Evolutionary conservation across 768 basidiomycete genomes (phyloP).

Genomic region (Candolleomyces aberdarensis): DNA sequence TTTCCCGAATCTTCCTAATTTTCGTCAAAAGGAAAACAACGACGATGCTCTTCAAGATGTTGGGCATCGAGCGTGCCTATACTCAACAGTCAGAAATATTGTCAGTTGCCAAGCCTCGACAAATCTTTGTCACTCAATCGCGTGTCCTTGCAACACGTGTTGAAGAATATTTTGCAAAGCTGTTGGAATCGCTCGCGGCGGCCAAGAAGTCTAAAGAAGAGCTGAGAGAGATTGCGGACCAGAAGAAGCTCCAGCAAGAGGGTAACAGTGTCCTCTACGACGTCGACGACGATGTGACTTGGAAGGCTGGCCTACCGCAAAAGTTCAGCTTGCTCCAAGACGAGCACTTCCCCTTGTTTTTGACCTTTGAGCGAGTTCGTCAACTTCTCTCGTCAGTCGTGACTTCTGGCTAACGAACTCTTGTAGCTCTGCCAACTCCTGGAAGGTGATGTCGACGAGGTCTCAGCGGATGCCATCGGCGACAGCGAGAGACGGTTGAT

Average conservation of each 20-base stretch:
- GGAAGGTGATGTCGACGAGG: slow-evolving; percentile 35
- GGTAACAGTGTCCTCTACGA: slow-evolving; percentile 11
- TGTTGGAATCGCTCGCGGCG: not conserved
- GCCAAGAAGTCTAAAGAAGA: not conserved
- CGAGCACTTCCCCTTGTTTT: slow-evolving; percentile 63
- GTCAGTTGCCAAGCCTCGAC: not conserved
- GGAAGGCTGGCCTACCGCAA: slow-evolving; percentile 47
- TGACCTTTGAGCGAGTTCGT: slow-evolving; percentile 58
- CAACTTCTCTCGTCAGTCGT: not conserved
- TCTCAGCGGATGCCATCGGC: not conserved
- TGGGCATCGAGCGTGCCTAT: slow-evolving; percentile 2
- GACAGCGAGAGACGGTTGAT: slow-evolving; percentile 19
- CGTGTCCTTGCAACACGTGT: slow-evolving; percentile 1
- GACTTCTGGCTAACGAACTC: not conserved
- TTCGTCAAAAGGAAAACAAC: slow-evolving; percentile 3
- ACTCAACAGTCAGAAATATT: not conserved
- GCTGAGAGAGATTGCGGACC: not conserved
- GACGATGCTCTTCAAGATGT: slow-evolving; percentile 10
- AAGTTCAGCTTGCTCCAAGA: slow-evolving; percentile 52
- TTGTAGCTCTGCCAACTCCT: slow-evolving; percentile 43
- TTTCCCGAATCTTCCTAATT: too few relatives aligned
- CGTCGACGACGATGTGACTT: slow-evolving; percentile 41
- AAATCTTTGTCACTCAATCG: slow-evolving; percentile 8
- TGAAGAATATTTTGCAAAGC: slow-evolving; percentile 1
- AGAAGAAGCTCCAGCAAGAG: not conserved